These are phyloP conservation scores for Saprolegnia parasitica DNA, from an alignment of 352 stramenopile species.

Conservation along the genomic window DNA sequence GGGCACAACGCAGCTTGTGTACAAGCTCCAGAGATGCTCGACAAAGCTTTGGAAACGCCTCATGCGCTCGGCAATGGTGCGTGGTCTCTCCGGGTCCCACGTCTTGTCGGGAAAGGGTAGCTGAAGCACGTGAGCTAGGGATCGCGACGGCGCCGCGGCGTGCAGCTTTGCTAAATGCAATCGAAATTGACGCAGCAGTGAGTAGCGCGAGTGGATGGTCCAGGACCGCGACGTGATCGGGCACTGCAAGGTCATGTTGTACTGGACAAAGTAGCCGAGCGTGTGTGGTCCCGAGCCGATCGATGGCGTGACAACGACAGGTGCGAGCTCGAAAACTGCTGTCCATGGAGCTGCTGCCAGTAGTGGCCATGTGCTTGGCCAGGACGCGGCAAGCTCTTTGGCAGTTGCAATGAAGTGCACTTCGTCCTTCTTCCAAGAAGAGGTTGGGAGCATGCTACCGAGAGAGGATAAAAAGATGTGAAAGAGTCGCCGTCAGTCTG, in stretches of 20 bases:
- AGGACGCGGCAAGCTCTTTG: too few relatives aligned
- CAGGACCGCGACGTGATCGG: not conserved
- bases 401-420: too few relatives aligned
- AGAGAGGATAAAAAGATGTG: too few relatives aligned
- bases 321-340: too few relatives aligned
- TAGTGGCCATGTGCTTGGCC: too few relatives aligned
- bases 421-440: too few relatives aligned
- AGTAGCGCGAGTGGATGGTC: not conserved
- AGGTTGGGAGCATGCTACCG: too few relatives aligned
- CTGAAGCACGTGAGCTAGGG: not conserved
- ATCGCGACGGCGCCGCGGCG: too few relatives aligned
- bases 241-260: not conserved
- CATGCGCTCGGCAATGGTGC: not conserved
- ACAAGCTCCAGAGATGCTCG: not conserved
- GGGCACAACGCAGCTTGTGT: too few relatives aligned
- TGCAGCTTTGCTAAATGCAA: not conserved
- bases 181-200: not conserved
- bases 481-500: too few relatives aligned
- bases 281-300: not conserved
- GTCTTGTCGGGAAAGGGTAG: not conserved
- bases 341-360: too few relatives aligned
- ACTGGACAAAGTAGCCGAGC: constrained; percentile 5
- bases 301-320: too few relatives aligned
- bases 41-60: not conserved
- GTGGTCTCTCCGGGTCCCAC: not conserved